Conservation (phyloP, 495 filamentous ascomycete species). For the Podospora sp. region DNA sequence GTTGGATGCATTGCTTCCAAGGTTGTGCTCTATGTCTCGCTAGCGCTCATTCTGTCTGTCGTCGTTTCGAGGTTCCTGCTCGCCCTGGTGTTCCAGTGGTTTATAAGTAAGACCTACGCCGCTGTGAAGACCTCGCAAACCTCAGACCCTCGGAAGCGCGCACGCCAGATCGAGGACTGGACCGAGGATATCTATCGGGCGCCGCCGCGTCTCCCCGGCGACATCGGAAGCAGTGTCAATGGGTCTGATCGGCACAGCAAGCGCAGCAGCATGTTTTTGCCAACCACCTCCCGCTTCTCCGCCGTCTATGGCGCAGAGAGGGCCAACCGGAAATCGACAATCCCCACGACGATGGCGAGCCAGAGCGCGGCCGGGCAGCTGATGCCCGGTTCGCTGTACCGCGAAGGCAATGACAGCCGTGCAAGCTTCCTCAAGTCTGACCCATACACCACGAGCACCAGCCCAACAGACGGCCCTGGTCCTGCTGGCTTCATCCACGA, state of each 20-base stretch:
- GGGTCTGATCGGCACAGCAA: constrained; percentile 73
- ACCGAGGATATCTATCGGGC: constrained; percentile 94
- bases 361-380: constrained; percentile 83
- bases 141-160: constrained; percentile 74
- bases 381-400: constrained; percentile 71
- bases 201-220: constrained; percentile 73
- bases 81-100: constrained; percentile 95
- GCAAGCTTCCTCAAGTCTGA: constrained; percentile 56
- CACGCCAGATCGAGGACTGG: constrained; percentile 98
- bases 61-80: constrained; percentile 85
- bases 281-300: constrained; percentile 89
- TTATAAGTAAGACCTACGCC: constrained; percentile 79
- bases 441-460: constrained; percentile 54
- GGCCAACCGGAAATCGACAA: constrained; percentile 49
- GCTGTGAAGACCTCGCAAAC: constrained; percentile 72
- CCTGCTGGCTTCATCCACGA: constrained; percentile 94
- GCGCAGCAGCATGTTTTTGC: constrained; percentile 76
- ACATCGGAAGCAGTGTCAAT: constrained; percentile 61
- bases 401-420: constrained; percentile 69
- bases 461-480: constrained; percentile 72
- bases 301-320: constrained; percentile 78
- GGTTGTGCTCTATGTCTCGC: constrained; percentile 92
- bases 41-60: constrained; percentile 90
- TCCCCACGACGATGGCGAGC: constrained; percentile 93
- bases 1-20: constrained; percentile 97